Percentiles rank a stretch among this genome's conserved stretches.
These are phyloP conservation scores for Marasmius fiardii DNA, from an alignment of 1,284 basidiomycete genomes.

Conservation along the genomic window DNA sequence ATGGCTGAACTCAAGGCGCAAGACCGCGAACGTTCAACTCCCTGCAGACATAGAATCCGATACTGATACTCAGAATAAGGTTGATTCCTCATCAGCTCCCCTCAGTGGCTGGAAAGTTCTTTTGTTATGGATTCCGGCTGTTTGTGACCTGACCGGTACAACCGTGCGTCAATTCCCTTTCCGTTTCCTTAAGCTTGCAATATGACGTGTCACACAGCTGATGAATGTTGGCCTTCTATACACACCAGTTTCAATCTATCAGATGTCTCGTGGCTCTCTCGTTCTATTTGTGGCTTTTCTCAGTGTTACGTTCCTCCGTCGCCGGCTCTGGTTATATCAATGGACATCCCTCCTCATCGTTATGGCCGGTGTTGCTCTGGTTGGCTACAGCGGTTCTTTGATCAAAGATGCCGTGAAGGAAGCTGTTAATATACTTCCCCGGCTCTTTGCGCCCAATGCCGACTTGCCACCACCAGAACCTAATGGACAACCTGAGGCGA, in stretches of 20 bases:
- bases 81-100: conserved; percentile 31
- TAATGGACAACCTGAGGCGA: conserved; percentile 53
- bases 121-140: conserved; percentile 84
- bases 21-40: conserved; percentile 50
- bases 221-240: conserved; percentile 96
- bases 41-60: conserved; percentile 47
- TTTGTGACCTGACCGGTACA: conserved; percentile 85
- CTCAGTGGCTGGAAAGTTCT: conserved; percentile 69
- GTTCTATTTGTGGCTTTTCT: conserved; percentile 96
- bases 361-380: conserved; percentile 87
- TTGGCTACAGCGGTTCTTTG: conserved; percentile 89
- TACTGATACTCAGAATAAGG: conserved; percentile 35
- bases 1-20: conserved; percentile 49
- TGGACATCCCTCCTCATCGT: conserved; percentile 92
- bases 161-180: conserved; percentile 52
- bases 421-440: conserved; percentile 25
- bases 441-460: conserved; percentile 19
- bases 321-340: conserved; percentile 80
- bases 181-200: conserved; percentile 3
- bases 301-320: conserved; percentile 88
- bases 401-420: conserved; percentile 71
- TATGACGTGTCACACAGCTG: conserved; percentile 42
- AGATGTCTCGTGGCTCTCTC: conserved; percentile 96
- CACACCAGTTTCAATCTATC: conserved; percentile 96
- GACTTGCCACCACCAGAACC: conserved; percentile 32